A percentile compares a stretch with the other conserved stretches of the same genome.
Conservation (phyloP, 1,284 basidiomycete genomes). For the Puccinia coronata region DNA sequence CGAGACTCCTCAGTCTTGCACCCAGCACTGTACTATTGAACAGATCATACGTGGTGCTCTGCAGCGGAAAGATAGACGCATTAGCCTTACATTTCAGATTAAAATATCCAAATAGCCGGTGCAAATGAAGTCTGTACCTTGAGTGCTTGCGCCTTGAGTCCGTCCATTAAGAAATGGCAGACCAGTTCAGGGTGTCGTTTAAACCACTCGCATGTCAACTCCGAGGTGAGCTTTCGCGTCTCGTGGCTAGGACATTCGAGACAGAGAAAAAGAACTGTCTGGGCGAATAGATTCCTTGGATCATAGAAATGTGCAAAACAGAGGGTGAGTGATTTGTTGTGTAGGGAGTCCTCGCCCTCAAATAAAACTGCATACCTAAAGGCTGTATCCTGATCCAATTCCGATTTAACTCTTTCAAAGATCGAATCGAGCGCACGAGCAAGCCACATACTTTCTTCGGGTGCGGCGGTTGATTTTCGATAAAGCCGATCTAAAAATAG, state of each 20-base stretch:
- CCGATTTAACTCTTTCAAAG: conserved; percentile 63
- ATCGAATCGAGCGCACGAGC: conserved; percentile 68
- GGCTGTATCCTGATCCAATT: conserved; percentile 65
- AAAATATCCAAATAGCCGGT: background rate
- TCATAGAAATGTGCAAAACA: background rate
- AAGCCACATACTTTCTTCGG: conserved; percentile 75
- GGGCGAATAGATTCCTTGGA: conserved; percentile 61
- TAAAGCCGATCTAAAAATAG: conserved; percentile 83
- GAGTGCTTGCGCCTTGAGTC: conserved; percentile 19
- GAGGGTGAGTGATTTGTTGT: background rate
- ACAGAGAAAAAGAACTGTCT: conserved; percentile 67
- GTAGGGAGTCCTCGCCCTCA: conserved; percentile 60
- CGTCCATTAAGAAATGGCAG: conserved; percentile 19
- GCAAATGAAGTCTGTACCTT: conserved; percentile 23
- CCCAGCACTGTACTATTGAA: conserved; percentile 13
- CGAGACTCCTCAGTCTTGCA: conserved; percentile 56
- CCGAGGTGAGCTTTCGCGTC: conserved; percentile 65
- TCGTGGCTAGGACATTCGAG: conserved; percentile 74
- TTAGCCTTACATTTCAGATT: background rate
- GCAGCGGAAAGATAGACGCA: background rate
- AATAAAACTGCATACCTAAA: conserved; percentile 65
- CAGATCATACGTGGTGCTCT: conserved; percentile 23
- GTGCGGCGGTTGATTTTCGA: conserved; percentile 66
- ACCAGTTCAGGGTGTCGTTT: conserved; percentile 61
- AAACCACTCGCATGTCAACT: conserved; percentile 67